A percentile compares a stretch with the other conserved stretches of the same genome.
These are phyloP conservation scores for Beauveria varroae DNA, from an alignment of 2,329 filamentous ascomycete genomes.

Conservation along the genomic window DNA sequence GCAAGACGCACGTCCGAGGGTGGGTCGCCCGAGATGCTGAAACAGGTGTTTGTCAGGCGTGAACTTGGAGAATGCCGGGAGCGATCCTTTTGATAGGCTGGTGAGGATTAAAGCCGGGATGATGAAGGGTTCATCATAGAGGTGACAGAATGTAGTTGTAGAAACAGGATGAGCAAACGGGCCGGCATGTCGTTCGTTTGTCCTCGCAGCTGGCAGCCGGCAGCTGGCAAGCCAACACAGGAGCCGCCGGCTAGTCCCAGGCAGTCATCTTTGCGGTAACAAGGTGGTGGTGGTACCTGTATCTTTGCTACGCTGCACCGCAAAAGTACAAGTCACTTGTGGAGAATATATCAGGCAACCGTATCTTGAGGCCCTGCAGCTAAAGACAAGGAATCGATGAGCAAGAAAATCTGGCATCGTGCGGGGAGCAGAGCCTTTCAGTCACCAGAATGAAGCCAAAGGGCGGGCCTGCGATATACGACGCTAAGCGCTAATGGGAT, in stretches of 20 bases:
- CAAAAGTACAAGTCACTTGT: slow-evolving; percentile 1
- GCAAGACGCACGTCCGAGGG: slow-evolving; percentile 8
- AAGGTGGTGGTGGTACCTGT: not conserved
- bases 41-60: not conserved
- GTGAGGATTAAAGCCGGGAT: not conserved
- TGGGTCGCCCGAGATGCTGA: slow-evolving; percentile 4
- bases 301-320: not conserved
- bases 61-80: not conserved
- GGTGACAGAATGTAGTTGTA: not conserved
- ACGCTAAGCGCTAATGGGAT: slow-evolving; percentile 8
- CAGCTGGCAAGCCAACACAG: slow-evolving; percentile 1
- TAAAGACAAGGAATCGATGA: not conserved
- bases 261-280: not conserved
- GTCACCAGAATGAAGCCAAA: not conserved
- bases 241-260: not conserved
- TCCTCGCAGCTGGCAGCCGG: not conserved
- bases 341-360: not conserved
- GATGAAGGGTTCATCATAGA: not conserved
- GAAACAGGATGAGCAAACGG: not conserved
- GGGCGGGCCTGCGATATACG: not conserved
- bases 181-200: slow-evolving; percentile 1
- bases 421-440: not conserved
- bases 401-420: not conserved
- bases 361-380: not conserved
- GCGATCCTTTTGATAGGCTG: not conserved